A percentile compares a stretch with the other conserved stretches of the same genome.
phyloP scores from a whole-genome alignment of 371 early-diverging fungal species.

The Mortierella sp. region DNA sequence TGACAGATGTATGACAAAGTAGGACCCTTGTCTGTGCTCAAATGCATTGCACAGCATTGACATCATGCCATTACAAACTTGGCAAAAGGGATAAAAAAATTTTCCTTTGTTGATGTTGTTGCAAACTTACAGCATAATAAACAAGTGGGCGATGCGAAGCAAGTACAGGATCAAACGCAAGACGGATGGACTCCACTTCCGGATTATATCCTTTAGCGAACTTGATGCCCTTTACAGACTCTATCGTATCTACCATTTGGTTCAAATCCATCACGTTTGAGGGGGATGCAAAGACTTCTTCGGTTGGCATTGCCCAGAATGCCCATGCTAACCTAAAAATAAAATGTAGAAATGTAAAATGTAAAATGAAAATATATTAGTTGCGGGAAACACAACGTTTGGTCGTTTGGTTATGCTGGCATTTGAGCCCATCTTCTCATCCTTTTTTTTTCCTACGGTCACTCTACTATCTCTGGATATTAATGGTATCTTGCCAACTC shows the following conservation, averaged over 20 bases:
- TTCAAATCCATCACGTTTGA: slow-evolving; percentile 57
- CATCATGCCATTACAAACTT: not conserved
- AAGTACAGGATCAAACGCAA: slow-evolving; percentile 74
- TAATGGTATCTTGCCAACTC: not conserved
- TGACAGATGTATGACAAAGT: not conserved
- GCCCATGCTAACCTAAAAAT: slow-evolving; percentile 68
- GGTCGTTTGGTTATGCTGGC: too few species aligned
- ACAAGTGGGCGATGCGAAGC: slow-evolving; percentile 76
- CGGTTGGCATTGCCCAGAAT: slow-evolving; percentile 62
- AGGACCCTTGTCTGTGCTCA: slow-evolving; percentile 2
- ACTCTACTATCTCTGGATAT: not conserved
- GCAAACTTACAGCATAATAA: slow-evolving; percentile 63
- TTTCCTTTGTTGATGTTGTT: not conserved
- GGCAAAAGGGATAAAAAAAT: not conserved
- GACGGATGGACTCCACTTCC: slow-evolving; percentile 65
- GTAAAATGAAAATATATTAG: slow-evolving; percentile 2
- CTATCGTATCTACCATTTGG: slow-evolving; percentile 62
- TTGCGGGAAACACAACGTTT: not conserved
- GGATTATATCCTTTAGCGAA: slow-evolving; percentile 70
- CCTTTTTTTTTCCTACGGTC: not conserved
- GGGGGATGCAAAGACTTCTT: slow-evolving; percentile 59
- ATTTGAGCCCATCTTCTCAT: slow-evolving; percentile 6
- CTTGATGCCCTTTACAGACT: slow-evolving; percentile 57
- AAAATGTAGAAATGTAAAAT: slow-evolving; percentile 7
- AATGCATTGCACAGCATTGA: slow-evolving; percentile 4